Conservation (phyloP, 2,329 filamentous ascomycete species). For the Zymoseptoria brevis region DNA sequence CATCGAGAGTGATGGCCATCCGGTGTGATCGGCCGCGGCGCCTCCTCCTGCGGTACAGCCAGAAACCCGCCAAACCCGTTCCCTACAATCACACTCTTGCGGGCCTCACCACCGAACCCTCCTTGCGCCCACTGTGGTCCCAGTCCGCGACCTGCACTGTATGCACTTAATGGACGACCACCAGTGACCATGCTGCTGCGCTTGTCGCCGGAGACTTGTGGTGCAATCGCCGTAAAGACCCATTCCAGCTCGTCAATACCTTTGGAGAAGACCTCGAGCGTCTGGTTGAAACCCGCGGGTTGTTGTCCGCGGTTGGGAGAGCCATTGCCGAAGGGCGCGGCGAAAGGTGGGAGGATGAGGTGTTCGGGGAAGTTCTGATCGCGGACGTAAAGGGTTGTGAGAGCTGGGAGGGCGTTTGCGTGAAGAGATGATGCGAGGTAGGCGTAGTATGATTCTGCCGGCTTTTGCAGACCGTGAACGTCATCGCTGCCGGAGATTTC, state of each 20-base stretch:
- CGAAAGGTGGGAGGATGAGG: constrained; percentile 63
- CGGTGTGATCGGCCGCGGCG: constrained; percentile 24
- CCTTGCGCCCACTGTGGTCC: constrained; percentile 47
- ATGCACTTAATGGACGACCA: constrained; percentile 39
- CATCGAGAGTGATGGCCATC: constrained; percentile 16
- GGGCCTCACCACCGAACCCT: constrained; percentile 45
- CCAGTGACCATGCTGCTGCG: constrained; percentile 26
- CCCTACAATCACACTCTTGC: constrained; percentile 56
- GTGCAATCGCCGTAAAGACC: constrained; percentile 56
- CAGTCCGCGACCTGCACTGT: constrained; percentile 39
- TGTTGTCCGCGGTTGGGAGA: constrained; percentile 20
- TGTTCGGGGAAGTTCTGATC: constrained; percentile 76
- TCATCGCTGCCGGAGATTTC: constrained; percentile 63
- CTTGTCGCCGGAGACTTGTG: constrained; percentile 34
- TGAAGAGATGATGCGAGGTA: constrained; percentile 81
- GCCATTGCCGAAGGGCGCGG: constrained; percentile 40
- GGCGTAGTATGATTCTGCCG: constrained; percentile 62
- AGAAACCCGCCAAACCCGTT: constrained; percentile 61
- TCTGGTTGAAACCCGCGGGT: constrained; percentile 41
- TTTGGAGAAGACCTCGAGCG: constrained; percentile 57
- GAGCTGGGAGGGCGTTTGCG: constrained; percentile 62
- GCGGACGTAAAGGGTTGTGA: constrained; percentile 75
- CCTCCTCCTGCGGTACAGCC: constrained; percentile 51
- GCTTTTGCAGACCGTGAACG: constrained; percentile 50
- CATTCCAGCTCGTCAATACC: constrained; percentile 60